Base-by-base conservation (phyloP, 176 grass and related monocot species). In the Cymbopogon citratus region DNA sequence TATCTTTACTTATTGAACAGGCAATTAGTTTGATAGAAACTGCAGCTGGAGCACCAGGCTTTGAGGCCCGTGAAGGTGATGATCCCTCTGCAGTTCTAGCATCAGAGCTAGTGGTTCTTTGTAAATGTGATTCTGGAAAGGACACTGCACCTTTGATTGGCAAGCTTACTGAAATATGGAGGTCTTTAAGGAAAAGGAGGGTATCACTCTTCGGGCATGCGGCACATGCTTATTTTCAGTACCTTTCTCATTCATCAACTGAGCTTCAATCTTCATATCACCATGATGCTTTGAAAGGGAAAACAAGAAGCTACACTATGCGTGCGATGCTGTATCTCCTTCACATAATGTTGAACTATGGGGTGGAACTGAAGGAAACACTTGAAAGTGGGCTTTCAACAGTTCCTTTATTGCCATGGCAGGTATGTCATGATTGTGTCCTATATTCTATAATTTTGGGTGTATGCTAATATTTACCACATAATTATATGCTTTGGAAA, bases 291-390 rank as follows among this genome's bases (percentile, higher is more conserved):
- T 76, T 87, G 66, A 87, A 89, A 75, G 90, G 87, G 79, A 92
- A 89, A 89, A 80, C 84, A 60, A 94, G 81, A 73, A 92, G 85
- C 79, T 91, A 80, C 66, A 94, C 78, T 44, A 85, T 98, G 60
- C 89, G 90, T 85, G 90, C 88, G 31, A 81, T 94, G 86, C 49
- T 98, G 64, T 91, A 92, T 85, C 45, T 98, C 64, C 92, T 98
- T 43, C 95, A 94, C 77, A 91, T 98, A 89, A 86, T 94, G 73
- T 80, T 94, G 69, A 94, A 98, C 75, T 98, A 98, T 69, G 92
- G 92, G 61, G 84, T 89, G 72, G 95, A 98, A 80, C 82, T 98
- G 81, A 94, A 82, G 57, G 90, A 91, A 83, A 92, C 79, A 66
- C 84, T 98, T 48, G 86, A 88, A 89, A 69, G 68, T 63, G 95